Evolutionary conservation across 2,329 filamentous ascomycete genomes (phyloP), one percentile per base, ranked within the genome.

Genomic region (Arthrobotrys sphaeroides): DNA sequence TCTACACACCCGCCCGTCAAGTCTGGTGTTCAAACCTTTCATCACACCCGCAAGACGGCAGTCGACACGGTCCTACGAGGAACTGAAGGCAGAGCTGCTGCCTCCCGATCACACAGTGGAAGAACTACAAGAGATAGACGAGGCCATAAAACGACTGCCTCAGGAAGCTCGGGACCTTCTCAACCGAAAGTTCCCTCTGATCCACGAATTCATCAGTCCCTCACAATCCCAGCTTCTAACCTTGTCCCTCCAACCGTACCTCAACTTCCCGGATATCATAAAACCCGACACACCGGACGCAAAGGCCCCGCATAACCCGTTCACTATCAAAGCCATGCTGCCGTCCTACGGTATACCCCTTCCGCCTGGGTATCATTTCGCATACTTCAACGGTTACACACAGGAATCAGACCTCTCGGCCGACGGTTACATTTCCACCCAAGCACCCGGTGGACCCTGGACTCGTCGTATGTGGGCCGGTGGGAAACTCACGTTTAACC

Each of bases 381-480:
- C 94, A 78, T 96, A 96, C 84, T 97, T 97, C 83, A 92, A 93
- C 73, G 87, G 91, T 9, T 87, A 89, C 77, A 84, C 90, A 16
- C 85, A 87, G 0, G 84, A 88, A 12, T 87, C 86, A 5, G 79
- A 85, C 33, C 87, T 98, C 45, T 86, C 93, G 16, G 85, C 88
- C 0, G 95, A 99, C 83, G 94, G 95, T 69, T 96, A 94, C 0
- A 94, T 98, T 81, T 85, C 88, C 3, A 85, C 90, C 62, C 93
- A 97, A 81, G 89, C 86, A 22, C 94, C 94, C 0, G 92, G 90
- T 1, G 81, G 81, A 2, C 89, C 89, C 0, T 97, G 91, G 81
- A 86, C 86, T 59, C 87, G 91, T 20, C 89, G 95, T 16, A 88
- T 99, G 84, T 99, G 95, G 95, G 92, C 92, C 12, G 93, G 94